These are phyloP conservation scores for Lablab purpureus DNA, from an alignment of 306 rosid species.

Conservation along the genomic window DNA sequence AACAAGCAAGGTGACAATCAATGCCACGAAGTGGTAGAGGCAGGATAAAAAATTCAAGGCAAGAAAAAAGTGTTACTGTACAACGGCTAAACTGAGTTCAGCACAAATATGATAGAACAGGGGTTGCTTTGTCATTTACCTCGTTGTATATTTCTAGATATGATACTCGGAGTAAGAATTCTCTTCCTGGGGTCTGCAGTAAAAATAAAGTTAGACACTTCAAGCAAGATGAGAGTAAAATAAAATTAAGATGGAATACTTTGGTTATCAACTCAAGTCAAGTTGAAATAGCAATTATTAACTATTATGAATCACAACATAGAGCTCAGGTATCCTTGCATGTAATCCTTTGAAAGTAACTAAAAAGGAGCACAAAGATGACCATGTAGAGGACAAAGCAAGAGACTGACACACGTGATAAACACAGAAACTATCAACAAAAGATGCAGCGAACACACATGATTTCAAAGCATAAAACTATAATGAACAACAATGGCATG, in stretches of 20 bases:
- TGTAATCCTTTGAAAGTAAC: neutral
- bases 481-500: slow-evolving; percentile 23
- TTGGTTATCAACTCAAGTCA: slow-evolving; percentile 26
- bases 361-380: slow-evolving; percentile 22
- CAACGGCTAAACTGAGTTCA: neutral
- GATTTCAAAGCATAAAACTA: slow-evolving; percentile 2
- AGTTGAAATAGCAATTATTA: slow-evolving; percentile 32
- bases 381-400: slow-evolving; percentile 5
- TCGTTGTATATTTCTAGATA: slow-evolving; percentile 98
- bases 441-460: neutral
- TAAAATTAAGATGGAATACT: slow-evolving; percentile 39
- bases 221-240: slow-evolving; percentile 17
- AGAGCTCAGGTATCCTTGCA: slow-evolving; percentile 24
- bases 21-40: neutral
- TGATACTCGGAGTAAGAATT: slow-evolving; percentile 95
- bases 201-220: slow-evolving; percentile 41
- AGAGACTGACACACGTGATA: neutral
- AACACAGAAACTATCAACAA: slow-evolving; percentile 13
- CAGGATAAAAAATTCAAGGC: neutral
- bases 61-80: neutral
- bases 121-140: slow-evolving; percentile 57
- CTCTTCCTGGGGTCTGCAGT: slow-evolving; percentile 98
- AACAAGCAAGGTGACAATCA: slow-evolving; percentile 23
- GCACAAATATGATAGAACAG: slow-evolving; percentile 20
- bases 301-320: slow-evolving; percentile 14